phyloP scores from a whole-genome alignment of 768 basidiomycete species.

The Punctularia strigosozonata region DNA sequence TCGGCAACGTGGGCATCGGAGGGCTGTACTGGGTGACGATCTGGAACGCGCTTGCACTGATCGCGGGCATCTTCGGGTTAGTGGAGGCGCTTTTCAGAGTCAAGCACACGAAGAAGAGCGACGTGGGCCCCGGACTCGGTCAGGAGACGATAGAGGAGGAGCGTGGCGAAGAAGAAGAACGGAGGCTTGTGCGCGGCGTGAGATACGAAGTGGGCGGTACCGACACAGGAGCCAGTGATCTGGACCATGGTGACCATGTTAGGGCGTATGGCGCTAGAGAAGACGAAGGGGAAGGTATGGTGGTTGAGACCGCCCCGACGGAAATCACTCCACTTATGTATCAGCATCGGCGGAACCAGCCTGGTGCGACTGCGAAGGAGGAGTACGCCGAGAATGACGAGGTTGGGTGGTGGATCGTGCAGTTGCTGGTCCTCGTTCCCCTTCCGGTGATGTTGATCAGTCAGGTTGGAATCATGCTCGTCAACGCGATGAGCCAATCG shows the following conservation, averaged over 20 bases:
- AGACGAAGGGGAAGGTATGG: constrained; percentile 8
- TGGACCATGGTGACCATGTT: neutral
- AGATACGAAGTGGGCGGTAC: constrained; percentile 8
- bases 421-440: constrained; percentile 42
- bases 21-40: constrained; percentile 45
- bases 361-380: too few species aligned
- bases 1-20: constrained; percentile 31
- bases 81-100: too few species aligned
- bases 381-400: constrained; percentile 11
- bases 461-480: constrained; percentile 35
- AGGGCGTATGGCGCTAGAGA: constrained; percentile 9
- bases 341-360: constrained; percentile 16
- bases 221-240: neutral
- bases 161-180: constrained; percentile 6
- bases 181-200: constrained; percentile 12
- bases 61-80: constrained; percentile 21
- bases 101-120: too few species aligned
- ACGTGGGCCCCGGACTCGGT: constrained; percentile 6
- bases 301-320: constrained; percentile 29
- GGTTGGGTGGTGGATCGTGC: constrained; percentile 45
- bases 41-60: constrained; percentile 34
- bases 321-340: constrained; percentile 47
- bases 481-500: constrained; percentile 43
- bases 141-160: constrained; percentile 7
- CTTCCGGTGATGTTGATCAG: constrained; percentile 39